Evolutionary conservation across 192 early-diverging fungal genomes (phyloP), one percentile per base, ranked within the genome.

Genomic region (Paraglomus brasilianum): DNA sequence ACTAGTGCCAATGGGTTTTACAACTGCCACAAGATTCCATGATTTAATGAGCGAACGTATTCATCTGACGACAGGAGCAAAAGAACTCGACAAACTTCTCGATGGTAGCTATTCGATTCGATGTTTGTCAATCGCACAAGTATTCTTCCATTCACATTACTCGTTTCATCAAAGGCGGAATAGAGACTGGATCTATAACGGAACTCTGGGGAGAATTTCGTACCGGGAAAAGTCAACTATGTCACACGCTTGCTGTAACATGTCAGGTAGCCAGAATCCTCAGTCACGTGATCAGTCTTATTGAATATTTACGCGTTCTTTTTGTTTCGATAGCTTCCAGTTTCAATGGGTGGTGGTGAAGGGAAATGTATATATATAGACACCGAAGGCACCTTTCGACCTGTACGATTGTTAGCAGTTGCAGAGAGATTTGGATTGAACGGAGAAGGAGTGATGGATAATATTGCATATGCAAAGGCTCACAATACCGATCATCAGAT

Each of bases 161-260:
- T n/a, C n/a, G n/a, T n/a, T n/a, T n/a, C n/a, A 22, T 11, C 14
- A 9, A 43, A 67, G 65, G 90, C 59, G 96, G 96, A 14, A 89
- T 98, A 50, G 96, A 98, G 71, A 97, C 96, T 5, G 96, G 96
- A 2, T 84, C 92, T 5, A 97, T 98, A 41, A 98, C 96, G 21
- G 96, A 98, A 75, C 81, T 98, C 0, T 98, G 97, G 89, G 96
- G 96, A 39, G 96, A 98, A 79, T 98, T 98, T 72, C 80, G 96
- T 55, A 98, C 96, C 6, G 96, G 96, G 69, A 98, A 98, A 78
- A 96, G 91, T 66, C 96, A 98, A 74, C 69, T 98, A 11, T 97
- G 96, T 75, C 96, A 98, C 66, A 95, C 90, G 30, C 78, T 98
- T 42, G 94, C 96, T 5, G 95, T 98, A 21, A 93, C 91, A n/a